Conservation (phyloP, 768 basidiomycete species). For the Pisolithus microcarpus region DNA sequence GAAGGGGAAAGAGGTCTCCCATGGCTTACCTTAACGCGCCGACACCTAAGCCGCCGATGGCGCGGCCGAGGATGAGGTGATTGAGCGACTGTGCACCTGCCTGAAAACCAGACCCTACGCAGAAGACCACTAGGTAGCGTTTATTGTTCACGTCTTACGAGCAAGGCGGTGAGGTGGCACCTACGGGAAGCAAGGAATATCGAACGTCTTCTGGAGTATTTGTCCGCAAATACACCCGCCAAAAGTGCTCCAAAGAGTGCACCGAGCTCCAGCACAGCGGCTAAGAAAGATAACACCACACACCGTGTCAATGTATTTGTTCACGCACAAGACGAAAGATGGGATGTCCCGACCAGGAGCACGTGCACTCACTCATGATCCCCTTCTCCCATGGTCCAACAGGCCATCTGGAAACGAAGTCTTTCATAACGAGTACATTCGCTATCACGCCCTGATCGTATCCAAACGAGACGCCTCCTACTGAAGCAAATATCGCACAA, state of each 20-base stretch:
- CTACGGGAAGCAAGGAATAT: constrained; percentile 64
- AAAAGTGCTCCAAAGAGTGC: constrained; percentile 68
- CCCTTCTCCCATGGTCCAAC: constrained; percentile 69
- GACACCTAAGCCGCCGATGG: constrained; percentile 75
- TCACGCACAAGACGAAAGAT: not conserved
- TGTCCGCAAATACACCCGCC: constrained; percentile 64
- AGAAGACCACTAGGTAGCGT: constrained; percentile 49
- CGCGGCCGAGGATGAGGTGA: constrained; percentile 62
- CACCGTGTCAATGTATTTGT: not conserved
- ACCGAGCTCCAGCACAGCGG: constrained; percentile 71
- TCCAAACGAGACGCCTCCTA: constrained; percentile 74
- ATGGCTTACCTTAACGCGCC: constrained; percentile 55
- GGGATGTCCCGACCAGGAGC: constrained; percentile 16
- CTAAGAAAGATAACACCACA: constrained; percentile 28
- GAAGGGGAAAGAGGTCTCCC: too few species aligned
- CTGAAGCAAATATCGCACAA: constrained; percentile 68
- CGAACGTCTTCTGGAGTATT: constrained; percentile 56
- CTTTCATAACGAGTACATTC: constrained; percentile 77
- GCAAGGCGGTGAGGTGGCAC: constrained; percentile 12
- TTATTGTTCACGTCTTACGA: not conserved
- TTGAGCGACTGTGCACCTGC: constrained; percentile 47
- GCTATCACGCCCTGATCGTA: constrained; percentile 86
- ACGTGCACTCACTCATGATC: constrained; percentile 53
- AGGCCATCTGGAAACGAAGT: constrained; percentile 64
- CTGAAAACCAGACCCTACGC: constrained; percentile 66